Evolutionary conservation across 768 basidiomycete genomes (phyloP), one percentile per base, ranked within the genome.

Genomic region (Neoboletus magnificus): DNA sequence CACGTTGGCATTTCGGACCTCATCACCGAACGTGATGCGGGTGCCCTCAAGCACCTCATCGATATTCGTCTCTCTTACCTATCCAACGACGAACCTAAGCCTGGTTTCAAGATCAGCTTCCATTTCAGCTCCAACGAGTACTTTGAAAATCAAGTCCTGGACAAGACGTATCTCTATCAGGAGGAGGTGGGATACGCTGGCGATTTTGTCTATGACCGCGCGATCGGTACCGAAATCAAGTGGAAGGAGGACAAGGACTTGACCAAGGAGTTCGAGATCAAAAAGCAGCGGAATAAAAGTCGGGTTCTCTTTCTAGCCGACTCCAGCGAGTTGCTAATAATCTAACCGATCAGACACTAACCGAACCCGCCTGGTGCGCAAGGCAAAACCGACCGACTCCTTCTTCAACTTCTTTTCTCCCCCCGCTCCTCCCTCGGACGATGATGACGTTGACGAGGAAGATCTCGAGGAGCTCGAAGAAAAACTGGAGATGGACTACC

Each of bases 221-320:
- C 96, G 45, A 84, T 91, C 66, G 96, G 96, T 22, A 89, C 88
- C 43, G 82, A 87, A 66, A 94, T 99, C 76, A 84, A 87, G 73
- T 99, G 96, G 96, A 96, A 96, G 77, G 94, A 92, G 72, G 95
- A 96, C 64, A 95, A 97, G 77, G 93, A 99, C 75, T 80, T 99
- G 55, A 99, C 96, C 49, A 93, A 93, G 77, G 91, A 91, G 76
- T 90, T 92, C 65, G 96, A 98, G 78, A 95, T 98, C 73, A 97
- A 96, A 82, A 98, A 97, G 80, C 96, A 98, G 76, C 80, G 96
- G 66, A 99, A 99, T 78, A 99, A 98, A 82, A 94, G 95, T 97
- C n/a, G 57, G 50, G 25, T 22, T 16, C 29, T 41, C 62, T 44
- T 51, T 25, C 29, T 33, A 16, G 4, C 50, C 43, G 16, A 22